Percentiles rank a stretch among this genome's conserved stretches.
These are phyloP conservation scores for Hanseniaspora meyeri DNA, from an alignment of 805 yeast genomes.

Conservation along the genomic window DNA sequence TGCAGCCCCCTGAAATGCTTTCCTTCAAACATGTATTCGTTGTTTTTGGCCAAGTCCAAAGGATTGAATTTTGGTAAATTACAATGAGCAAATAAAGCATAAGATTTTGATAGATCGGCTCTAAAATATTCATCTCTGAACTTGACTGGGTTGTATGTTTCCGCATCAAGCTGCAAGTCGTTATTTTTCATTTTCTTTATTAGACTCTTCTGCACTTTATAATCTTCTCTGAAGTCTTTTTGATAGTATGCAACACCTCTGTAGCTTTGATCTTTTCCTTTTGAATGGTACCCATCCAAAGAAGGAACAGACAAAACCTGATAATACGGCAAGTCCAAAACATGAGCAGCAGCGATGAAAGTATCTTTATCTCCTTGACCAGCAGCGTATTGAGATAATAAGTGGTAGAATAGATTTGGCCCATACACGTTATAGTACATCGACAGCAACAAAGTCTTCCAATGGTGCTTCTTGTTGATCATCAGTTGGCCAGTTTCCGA, in stretches of 20 bases:
- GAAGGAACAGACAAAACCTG: conserved; percentile 34
- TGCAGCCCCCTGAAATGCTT: conserved; percentile 13
- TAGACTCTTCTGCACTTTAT: conserved; percentile 18
- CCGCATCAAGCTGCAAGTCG: conserved; percentile 2
- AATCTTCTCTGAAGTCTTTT: conserved; percentile 55
- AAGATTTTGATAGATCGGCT: conserved; percentile 14
- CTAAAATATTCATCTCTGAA: conserved; percentile 15
- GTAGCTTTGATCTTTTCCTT: conserved; percentile 29
- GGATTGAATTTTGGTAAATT: conserved; percentile 33
- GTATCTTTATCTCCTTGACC: conserved; percentile 78
- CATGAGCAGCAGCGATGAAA: conserved; percentile 52
- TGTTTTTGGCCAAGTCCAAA: conserved; percentile 17
- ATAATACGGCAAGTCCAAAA: conserved; percentile 33
- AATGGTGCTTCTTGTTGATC: conserved; percentile 47
- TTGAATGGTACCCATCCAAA: conserved; percentile 29
- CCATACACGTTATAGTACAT: conserved; percentile 59
- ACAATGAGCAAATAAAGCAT: conserved; percentile 31
- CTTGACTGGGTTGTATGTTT: conserved; percentile 7
- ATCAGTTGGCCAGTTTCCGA: conserved; percentile 63
- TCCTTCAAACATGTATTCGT: conserved; percentile 20
- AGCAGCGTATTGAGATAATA: conserved; percentile 61
- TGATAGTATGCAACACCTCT: conserved; percentile 73
- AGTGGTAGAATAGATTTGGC: conserved; percentile 53
- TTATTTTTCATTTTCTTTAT: neutral
- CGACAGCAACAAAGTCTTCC: conserved; percentile 45